Evolutionary conservation across 441 rosid genomes (phyloP).

Genomic region (Erysimum cheiri): DNA sequence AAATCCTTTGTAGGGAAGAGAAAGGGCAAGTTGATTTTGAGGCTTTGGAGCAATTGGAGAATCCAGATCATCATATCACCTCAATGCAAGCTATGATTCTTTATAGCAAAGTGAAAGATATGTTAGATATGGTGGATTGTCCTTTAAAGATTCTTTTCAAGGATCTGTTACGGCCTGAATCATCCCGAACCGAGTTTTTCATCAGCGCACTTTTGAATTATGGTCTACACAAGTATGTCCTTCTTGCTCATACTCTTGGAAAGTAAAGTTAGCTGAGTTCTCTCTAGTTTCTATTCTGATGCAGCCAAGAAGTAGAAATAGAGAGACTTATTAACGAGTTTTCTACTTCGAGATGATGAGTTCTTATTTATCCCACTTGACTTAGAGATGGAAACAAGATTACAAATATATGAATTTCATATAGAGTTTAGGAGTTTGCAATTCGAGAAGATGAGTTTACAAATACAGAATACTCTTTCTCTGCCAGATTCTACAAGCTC

Average conservation of each 20-base stretch:
- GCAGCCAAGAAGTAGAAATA: background rate
- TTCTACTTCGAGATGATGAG: too few relatives aligned
- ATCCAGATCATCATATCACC: constrained; percentile 71
- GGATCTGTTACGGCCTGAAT: constrained; percentile 71
- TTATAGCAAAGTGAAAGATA: constrained; percentile 55
- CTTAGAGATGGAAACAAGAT: background rate
- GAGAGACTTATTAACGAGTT: constrained; percentile 1
- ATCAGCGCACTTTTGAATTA: constrained; percentile 77
- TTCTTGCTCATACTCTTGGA: background rate
- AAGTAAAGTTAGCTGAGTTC: constrained; percentile 4
- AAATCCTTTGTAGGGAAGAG: constrained; percentile 57
- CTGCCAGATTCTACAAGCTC: background rate
- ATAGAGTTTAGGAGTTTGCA: background rate
- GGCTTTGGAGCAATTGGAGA: constrained; percentile 79
- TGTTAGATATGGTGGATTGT: constrained; percentile 54
- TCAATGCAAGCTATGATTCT: constrained; percentile 56
- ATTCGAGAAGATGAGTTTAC: too few relatives aligned
- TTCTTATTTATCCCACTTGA: too few relatives aligned
- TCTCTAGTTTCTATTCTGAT: constrained; percentile 13
- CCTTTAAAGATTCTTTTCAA: constrained; percentile 60
- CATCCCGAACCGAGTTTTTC: constrained; percentile 65
- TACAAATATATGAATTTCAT: background rate
- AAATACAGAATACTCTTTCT: background rate
- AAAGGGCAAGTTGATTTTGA: constrained; percentile 72
- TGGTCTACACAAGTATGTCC: constrained; percentile 70